phyloP scores from a whole-genome alignment of 768 basidiomycete species.

The Leccinum broughii region DNA sequence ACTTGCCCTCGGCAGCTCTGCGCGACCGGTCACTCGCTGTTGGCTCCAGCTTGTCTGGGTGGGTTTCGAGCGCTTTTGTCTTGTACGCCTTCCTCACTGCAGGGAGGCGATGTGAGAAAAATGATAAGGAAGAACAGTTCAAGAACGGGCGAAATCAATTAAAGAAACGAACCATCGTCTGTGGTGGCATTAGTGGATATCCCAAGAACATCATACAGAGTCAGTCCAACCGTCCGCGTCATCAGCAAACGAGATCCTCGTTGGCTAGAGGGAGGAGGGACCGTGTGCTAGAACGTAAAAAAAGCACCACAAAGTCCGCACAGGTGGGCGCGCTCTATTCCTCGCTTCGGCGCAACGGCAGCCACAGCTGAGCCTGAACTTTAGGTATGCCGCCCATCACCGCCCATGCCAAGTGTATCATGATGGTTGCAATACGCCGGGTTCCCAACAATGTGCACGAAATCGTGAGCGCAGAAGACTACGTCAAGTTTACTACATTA shows the following conservation, averaged over 20 bases:
- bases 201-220: constrained; percentile 46
- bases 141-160: background rate
- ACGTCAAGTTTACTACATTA: too few relatives aligned
- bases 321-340: background rate
- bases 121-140: background rate
- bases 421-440: background rate
- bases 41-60: constrained; percentile 69
- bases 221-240: constrained; percentile 30
- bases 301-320: constrained; percentile 4
- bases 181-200: constrained; percentile 44
- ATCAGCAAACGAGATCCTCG: constrained; percentile 18
- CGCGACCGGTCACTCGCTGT: constrained; percentile 51
- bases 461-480: background rate
- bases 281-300: background rate
- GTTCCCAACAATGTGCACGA: background rate
- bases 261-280: background rate
- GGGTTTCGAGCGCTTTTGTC: constrained; percentile 66
- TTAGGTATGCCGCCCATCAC: background rate
- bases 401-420: background rate
- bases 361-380: background rate
- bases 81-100: constrained; percentile 66
- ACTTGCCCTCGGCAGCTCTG: constrained; percentile 54
- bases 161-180: constrained; percentile 48
- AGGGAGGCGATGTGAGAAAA: constrained; percentile 1
- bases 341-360: background rate